phyloP scores from a whole-genome alignment of 176 grass and related monocot species.

The Triticum aestivum region DNA sequence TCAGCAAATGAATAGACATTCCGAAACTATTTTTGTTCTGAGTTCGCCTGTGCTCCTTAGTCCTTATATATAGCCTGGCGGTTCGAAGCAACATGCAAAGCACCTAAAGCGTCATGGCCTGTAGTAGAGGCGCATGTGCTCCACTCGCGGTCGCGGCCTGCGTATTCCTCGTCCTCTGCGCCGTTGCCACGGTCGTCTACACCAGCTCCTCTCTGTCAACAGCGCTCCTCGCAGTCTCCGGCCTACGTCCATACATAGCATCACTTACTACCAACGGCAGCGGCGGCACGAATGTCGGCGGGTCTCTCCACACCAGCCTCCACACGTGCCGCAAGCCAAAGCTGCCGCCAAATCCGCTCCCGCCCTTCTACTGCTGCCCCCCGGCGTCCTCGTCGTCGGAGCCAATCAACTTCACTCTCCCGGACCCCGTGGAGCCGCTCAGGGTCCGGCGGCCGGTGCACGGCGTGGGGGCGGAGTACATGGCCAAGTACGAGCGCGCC shows the following conservation, averaged over 20 bases:
- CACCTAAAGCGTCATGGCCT: neutral
- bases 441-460: slow-evolving; percentile 35
- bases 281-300: neutral
- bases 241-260: neutral
- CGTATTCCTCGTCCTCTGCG: neutral
- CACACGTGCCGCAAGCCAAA: neutral
- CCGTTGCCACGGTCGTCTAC: neutral
- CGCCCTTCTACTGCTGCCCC: slow-evolving; percentile 31
- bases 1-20: too few species aligned
- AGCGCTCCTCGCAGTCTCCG: neutral
- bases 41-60: too few species aligned
- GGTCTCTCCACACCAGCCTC: slow-evolving; percentile 25
- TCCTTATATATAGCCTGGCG: too few species aligned
- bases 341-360: neutral
- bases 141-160: neutral
- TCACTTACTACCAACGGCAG: neutral
- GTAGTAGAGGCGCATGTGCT: neutral
- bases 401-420: slow-evolving; percentile 34
- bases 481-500: slow-evolving; percentile 49
- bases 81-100: too few species aligned
- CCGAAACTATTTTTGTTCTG: too few species aligned
- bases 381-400: neutral
- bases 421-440: slow-evolving; percentile 15
- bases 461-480: slow-evolving; percentile 22
- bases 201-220: neutral